A percentile compares a stretch with the other conserved stretches of the same genome.
phyloP scores from a whole-genome alignment of 2,329 filamentous ascomycete species.

The Colletotrichum caudatum region DNA sequence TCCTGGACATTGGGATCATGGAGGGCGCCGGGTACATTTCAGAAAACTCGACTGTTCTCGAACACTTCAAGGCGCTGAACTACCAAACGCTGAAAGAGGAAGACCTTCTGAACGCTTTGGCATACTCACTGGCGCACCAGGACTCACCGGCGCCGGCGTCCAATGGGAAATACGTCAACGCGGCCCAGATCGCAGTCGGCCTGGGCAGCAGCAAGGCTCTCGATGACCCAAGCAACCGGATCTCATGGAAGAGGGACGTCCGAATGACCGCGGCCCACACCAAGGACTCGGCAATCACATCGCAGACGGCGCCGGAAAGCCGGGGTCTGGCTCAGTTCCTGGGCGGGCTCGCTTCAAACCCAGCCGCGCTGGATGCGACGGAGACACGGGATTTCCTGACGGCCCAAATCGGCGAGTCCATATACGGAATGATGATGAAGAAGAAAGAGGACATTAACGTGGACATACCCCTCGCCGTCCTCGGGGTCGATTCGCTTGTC shows the following conservation, averaged over 20 bases:
- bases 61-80: slow-evolving; percentile 12
- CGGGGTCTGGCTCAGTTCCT: slow-evolving; percentile 23
- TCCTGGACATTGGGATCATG: slow-evolving; percentile 38
- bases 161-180: not conserved
- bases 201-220: slow-evolving; percentile 9
- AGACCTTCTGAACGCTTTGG: slow-evolving; percentile 36
- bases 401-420: slow-evolving; percentile 1
- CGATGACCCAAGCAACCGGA: not conserved
- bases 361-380: not conserved
- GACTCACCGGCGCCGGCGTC: not conserved
- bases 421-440: not conserved
- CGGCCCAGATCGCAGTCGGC: slow-evolving; percentile 6
- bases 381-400: slow-evolving; percentile 1
- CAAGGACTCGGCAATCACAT: not conserved
- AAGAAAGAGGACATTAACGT: slow-evolving; percentile 34
- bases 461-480: slow-evolving; percentile 18
- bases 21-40: slow-evolving; percentile 39
- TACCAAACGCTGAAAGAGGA: slow-evolving; percentile 35
- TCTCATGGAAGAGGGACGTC: slow-evolving; percentile 42
- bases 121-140: not conserved
- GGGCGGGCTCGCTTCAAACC: not conserved
- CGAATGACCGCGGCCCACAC: slow-evolving; percentile 45
- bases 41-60: slow-evolving; percentile 50
- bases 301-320: not conserved
- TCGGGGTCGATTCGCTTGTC: slow-evolving; percentile 44